Evolutionary conservation across 2,329 filamentous ascomycete species (phyloP), one percentile per base, ranked within the genome.

Genomic region (Juglanconis juglandina): DNA sequence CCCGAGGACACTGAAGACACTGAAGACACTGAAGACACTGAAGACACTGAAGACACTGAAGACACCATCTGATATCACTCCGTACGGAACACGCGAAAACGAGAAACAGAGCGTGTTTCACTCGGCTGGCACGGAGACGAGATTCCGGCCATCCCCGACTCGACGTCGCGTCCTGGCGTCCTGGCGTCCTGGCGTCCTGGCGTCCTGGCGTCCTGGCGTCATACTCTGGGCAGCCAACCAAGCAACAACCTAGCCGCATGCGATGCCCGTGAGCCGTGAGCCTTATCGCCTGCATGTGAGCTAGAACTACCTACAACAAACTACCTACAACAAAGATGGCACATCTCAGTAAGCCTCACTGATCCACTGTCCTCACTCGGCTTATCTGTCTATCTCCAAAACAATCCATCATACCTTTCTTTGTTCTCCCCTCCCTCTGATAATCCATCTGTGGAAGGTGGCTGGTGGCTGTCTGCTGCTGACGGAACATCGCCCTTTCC

Each of bases 291-390:
- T 59, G 61, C 58, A 54, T 50, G 48, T 41, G 58, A 54, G 50
- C 53, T 56, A 54, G 51, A 17, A 51, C 17, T 17, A 17, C 17
- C 17, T 17, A 17, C 1, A 17, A 17, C 17, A 2, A 17, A 17
- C 17, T 17, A 17, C 17, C 17, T 17, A 17, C 17, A 17, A 17
- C 17, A 46, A 42, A n/a, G 30, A 63, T 63, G 61, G 61, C 61
- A 53, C 61, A 60, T n/a, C 61, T 63, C 46, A 63, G 61, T 63
- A 63, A 63, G 61, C 37, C 58, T 54, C 46, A 46, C 34, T 51
- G 11, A 42, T 14, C 14, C 4, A 17, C 17, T 17, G 17, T 17
- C 17, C 17, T 17, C 17, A 17, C 17, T 17, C 17, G 17, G 17
- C 17, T 17, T 17, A 17, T 17, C 17, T 17, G 17, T 17, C 17